Percentiles rank a stretch among this genome's conserved stretches.
These are phyloP conservation scores for Pseudonitzschia multiseries DNA, from an alignment of 108 stramenopile genomes.

Conservation along the genomic window DNA sequence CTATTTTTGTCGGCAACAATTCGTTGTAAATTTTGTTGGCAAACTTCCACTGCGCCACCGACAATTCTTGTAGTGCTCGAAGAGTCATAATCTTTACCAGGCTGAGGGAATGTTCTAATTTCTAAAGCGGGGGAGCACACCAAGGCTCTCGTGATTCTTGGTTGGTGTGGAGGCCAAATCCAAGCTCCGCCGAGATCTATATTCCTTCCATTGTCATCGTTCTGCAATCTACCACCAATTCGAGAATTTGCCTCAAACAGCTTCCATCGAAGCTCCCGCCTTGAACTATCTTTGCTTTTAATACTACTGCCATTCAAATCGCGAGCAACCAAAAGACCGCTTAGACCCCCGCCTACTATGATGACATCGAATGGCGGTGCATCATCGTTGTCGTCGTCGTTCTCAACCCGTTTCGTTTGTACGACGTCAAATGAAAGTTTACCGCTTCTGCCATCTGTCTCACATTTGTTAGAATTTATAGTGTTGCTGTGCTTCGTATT, in stretches of 20 bases:
- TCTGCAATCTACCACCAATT: conserved; percentile 54
- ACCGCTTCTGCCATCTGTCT: neutral
- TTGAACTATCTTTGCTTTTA: neutral
- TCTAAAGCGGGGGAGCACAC: neutral
- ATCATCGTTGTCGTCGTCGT: neutral
- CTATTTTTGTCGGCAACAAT: neutral
- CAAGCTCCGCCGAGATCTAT: conserved; percentile 68
- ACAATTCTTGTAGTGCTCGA: conserved; percentile 47
- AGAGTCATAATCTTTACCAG: conserved; percentile 33
- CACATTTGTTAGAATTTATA: too few relatives aligned
- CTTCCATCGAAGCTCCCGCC: conserved; percentile 25
- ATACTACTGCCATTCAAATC: conserved; percentile 8
- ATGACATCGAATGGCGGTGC: conserved; percentile 40
- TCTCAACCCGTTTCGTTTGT: neutral
- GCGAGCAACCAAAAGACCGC: conserved; percentile 34
- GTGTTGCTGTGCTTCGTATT: too few relatives aligned
- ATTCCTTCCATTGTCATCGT: conserved; percentile 28
- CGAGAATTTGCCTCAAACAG: conserved; percentile 45
- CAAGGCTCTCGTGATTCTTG: conserved; percentile 33
- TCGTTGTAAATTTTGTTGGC: conserved; percentile 22
- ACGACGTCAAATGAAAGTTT: neutral
- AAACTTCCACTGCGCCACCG: conserved; percentile 51
- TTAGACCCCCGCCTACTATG: conserved; percentile 47
- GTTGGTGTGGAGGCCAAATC: conserved; percentile 57
- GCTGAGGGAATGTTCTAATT: conserved; percentile 41